These are phyloP conservation scores for Hibiscus trionum DNA, from an alignment of 345 rosid genomes.

Conservation along the genomic window DNA sequence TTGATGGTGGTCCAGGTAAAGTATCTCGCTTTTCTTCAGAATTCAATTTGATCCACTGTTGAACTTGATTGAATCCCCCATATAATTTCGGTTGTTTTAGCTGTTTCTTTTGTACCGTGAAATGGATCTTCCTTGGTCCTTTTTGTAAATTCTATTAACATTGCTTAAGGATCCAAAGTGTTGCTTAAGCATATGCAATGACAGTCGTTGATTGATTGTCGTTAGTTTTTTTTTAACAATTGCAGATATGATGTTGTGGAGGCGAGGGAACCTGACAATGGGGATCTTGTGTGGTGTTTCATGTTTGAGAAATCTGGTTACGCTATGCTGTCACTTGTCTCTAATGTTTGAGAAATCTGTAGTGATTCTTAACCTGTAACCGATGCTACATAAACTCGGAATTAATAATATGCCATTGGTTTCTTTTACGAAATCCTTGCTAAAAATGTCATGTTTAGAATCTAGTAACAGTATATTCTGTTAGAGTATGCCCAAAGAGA, in stretches of 20 bases:
- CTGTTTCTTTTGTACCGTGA: not conserved
- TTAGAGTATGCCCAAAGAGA: too few relatives aligned
- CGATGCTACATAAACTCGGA: not conserved
- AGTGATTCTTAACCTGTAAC: constrained; percentile 71
- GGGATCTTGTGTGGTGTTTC: constrained; percentile 46
- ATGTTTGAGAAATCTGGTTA: constrained; percentile 76
- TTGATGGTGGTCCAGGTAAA: constrained; percentile 73
- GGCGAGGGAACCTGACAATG: constrained; percentile 48
- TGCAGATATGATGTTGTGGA: constrained; percentile 91
- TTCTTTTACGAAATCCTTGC: not conserved
- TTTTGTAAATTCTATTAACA: not conserved
- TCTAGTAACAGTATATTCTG: not conserved
- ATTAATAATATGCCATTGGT: not conserved
- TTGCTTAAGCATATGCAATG: not conserved
- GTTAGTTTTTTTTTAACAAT: constrained; percentile 33
- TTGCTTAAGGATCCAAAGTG: too few relatives aligned
- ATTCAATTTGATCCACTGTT: not conserved
- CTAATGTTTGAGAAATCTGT: constrained; percentile 70
- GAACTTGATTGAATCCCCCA: not conserved
- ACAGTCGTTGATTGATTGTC: not conserved
- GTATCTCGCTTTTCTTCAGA: constrained; percentile 8
- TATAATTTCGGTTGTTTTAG: too few relatives aligned
- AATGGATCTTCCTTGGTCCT: not conserved
- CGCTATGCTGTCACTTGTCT: constrained; percentile 30
- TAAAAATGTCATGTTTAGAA: not conserved